A percentile compares a stretch with the other conserved stretches of the same genome.
These are phyloP conservation scores for Chaetomium sp. DNA, from an alignment of 2,329 filamentous ascomycete genomes.

Conservation along the genomic window DNA sequence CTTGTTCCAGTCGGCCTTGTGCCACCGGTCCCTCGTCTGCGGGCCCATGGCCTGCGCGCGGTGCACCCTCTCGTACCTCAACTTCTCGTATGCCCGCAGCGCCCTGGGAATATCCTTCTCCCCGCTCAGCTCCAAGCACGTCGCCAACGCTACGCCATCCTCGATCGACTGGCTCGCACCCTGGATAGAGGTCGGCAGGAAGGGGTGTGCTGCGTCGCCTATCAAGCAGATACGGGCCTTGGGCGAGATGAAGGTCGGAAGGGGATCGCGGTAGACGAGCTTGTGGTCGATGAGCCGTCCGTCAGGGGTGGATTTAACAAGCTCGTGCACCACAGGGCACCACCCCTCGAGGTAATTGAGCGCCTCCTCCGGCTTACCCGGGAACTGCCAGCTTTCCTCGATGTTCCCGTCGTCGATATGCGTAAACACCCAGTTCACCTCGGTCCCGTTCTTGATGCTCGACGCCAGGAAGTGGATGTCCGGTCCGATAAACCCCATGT, in stretches of 20 bases:
- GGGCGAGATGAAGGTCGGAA: constrained; percentile 42
- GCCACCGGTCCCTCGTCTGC: constrained; percentile 40
- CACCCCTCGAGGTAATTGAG: constrained; percentile 46
- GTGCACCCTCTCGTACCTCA: constrained; percentile 39
- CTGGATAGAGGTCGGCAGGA: constrained; percentile 45
- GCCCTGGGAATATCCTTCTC: constrained; percentile 34
- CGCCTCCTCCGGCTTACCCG: constrained; percentile 47
- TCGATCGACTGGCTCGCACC: constrained; percentile 48
- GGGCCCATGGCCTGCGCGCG: constrained; percentile 40
- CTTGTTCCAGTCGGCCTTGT: constrained; percentile 38
- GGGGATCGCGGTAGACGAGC: constrained; percentile 38
- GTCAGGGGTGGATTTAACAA: constrained; percentile 40
- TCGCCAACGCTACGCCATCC: constrained; percentile 45
- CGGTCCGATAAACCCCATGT: constrained; percentile 54
- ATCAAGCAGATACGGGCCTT: constrained; percentile 43
- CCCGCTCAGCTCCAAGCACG: constrained; percentile 37
- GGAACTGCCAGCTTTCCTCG: constrained; percentile 51
- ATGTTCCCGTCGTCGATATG: constrained; percentile 49
- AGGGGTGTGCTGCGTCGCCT: constrained; percentile 47
- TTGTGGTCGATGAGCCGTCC: constrained; percentile 37
- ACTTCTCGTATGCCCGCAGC: constrained; percentile 38
- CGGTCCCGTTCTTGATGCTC: constrained; percentile 53
- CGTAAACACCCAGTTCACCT: constrained; percentile 58
- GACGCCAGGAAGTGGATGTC: constrained; percentile 56
- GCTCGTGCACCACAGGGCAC: constrained; percentile 46